These are phyloP conservation scores for Metschnikowia noctiluminum DNA, from an alignment of 805 yeast genomes.

Conservation along the genomic window DNA sequence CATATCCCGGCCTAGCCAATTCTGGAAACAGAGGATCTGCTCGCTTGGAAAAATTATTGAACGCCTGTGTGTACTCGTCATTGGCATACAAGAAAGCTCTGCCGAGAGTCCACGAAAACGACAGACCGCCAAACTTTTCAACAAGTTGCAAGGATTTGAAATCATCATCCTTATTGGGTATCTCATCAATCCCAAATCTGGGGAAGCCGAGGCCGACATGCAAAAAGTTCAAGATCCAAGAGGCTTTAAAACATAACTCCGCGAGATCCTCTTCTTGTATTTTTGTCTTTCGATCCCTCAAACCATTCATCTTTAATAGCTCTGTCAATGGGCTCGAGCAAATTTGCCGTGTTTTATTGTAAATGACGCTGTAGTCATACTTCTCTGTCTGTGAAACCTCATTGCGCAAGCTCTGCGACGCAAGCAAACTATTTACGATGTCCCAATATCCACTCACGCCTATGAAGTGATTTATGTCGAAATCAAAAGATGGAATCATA, in stretches of 20 bases:
- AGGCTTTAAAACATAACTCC: constrained; percentile 58
- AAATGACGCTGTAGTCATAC: constrained; percentile 46
- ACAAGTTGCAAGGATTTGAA: constrained; percentile 43
- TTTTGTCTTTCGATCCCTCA: constrained; percentile 24
- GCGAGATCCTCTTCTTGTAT: constrained; percentile 44
- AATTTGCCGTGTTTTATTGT: constrained; percentile 41
- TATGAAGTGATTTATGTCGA: constrained; percentile 52
- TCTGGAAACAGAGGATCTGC: constrained; percentile 15
- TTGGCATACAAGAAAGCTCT: constrained; percentile 61
- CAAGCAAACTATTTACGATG: constrained; percentile 47
- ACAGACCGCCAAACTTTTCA: constrained; percentile 39
- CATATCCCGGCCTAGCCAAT: constrained; percentile 42
- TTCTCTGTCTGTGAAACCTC: constrained; percentile 24
- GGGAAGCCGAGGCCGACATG: constrained; percentile 63
- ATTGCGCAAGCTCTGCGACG: constrained; percentile 15
- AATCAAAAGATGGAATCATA: constrained; percentile 53
- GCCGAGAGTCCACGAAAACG: constrained; percentile 56
- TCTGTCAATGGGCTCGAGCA: constrained; percentile 44
- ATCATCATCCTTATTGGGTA: constrained; percentile 16
- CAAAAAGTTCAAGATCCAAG: constrained; percentile 55
- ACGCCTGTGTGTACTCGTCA: constrained; percentile 48
- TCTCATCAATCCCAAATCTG: constrained; percentile 42
- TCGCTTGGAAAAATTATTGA: constrained; percentile 28
- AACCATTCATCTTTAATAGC: constrained; percentile 32
- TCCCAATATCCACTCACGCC: constrained; percentile 73